Conservation (phyloP, 352 stramenopile genomes). For the Phytophthora aleatoria region DNA sequence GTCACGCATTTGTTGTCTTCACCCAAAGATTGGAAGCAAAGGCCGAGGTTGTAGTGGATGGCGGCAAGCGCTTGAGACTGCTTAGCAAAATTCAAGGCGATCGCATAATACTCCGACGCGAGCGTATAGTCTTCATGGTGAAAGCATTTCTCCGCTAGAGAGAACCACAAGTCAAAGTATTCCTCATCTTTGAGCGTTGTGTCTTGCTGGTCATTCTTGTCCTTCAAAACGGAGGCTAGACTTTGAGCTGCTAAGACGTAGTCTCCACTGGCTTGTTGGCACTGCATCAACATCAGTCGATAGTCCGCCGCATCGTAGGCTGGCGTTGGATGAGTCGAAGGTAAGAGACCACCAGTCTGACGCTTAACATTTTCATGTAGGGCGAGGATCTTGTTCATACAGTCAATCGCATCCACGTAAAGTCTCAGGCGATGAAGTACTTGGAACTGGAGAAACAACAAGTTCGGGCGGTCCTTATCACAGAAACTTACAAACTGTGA, state of each 20-base stretch:
- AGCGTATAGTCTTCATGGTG: constrained; percentile 67
- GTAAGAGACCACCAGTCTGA: background rate
- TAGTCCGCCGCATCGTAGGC: constrained; percentile 56
- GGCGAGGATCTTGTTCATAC: constrained; percentile 47
- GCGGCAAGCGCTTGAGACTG: constrained; percentile 58
- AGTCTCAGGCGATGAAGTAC: constrained; percentile 55
- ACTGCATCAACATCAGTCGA: constrained; percentile 69
- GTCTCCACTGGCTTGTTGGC: constrained; percentile 63
- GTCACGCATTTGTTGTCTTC: constrained; percentile 52
- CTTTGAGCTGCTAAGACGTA: constrained; percentile 56
- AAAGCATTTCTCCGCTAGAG: constrained; percentile 69
- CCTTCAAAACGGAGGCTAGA: constrained; percentile 47
- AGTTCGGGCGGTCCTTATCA: constrained; percentile 56
- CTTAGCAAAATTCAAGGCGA: constrained; percentile 66
- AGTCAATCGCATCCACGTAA: constrained; percentile 56
- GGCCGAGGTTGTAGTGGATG: constrained; percentile 59
- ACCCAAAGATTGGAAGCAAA: constrained; percentile 61
- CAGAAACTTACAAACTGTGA: constrained; percentile 64
- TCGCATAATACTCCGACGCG: constrained; percentile 63
- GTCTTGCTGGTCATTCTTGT: constrained; percentile 36
- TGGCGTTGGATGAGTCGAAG: constrained; percentile 4
- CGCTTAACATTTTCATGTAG: constrained; percentile 15
- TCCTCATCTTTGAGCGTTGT: constrained; percentile 47
- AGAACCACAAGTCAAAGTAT: constrained; percentile 59
- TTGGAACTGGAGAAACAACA: constrained; percentile 74